Evolutionary conservation across 192 early-diverging fungal genomes (phyloP).

Genomic region (Funneliformis mosseae): DNA sequence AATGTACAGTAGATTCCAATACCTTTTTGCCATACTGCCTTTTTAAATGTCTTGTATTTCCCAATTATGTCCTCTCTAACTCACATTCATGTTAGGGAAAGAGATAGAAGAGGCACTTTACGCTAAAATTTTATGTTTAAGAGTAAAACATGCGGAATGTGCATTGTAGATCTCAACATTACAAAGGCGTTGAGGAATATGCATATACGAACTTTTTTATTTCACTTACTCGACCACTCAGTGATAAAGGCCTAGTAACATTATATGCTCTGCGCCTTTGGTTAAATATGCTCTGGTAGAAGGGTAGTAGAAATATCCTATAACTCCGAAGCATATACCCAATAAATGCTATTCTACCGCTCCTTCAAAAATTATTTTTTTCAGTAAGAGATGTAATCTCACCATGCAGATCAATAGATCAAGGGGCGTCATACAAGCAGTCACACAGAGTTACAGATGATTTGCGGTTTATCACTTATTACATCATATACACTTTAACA

Average conservation of each 20-base stretch:
- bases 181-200: constrained; percentile 3
- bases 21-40: too few species aligned
- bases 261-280: background rate
- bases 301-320: background rate
- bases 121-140: constrained; percentile 3
- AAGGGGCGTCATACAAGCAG: background rate
- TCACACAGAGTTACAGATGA: constrained; percentile 8
- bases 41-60: too few species aligned
- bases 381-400: background rate
- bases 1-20: too few species aligned
- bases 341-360: constrained; percentile 5
- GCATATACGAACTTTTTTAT: constrained; percentile 13
- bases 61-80: too few species aligned
- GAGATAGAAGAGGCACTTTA: background rate
- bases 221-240: constrained; percentile 2
- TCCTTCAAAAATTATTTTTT: too few species aligned
- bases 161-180: constrained; percentile 20
- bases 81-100: too few species aligned
- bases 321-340: background rate
- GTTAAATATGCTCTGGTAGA: background rate
- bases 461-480: too few species aligned
- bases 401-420: background rate
- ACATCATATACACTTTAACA: too few species aligned
- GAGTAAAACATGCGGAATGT: background rate
- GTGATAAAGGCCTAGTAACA: constrained; percentile 19